These are phyloP conservation scores for Keithomyces neogunnii DNA, from an alignment of 2,329 filamentous ascomycete genomes.

Conservation along the genomic window DNA sequence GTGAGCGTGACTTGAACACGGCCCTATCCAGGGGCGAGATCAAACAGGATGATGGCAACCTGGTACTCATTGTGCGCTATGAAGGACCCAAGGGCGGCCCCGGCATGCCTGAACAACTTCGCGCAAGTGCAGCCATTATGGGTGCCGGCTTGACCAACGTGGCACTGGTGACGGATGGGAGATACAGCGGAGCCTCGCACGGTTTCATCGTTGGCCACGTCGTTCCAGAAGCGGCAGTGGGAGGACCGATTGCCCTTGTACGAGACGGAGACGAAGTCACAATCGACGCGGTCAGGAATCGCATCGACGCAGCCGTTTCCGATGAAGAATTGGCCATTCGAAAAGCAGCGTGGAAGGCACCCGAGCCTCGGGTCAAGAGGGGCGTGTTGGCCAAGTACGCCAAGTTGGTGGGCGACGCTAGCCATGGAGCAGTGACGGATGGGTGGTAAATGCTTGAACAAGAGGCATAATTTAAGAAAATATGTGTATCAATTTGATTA, in stretches of 20 bases:
- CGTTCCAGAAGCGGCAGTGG: conserved; percentile 79
- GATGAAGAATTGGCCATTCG: conserved; percentile 62
- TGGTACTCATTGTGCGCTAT: conserved; percentile 86
- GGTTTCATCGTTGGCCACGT: conserved; percentile 94
- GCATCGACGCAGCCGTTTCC: conserved; percentile 58
- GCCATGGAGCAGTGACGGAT: conserved; percentile 84
- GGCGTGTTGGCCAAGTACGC: conserved; percentile 90
- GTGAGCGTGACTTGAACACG: conserved; percentile 68
- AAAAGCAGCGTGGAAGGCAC: conserved; percentile 59
- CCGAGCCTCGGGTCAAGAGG: conserved; percentile 64
- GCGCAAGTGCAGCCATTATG: conserved; percentile 84
- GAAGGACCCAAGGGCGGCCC: conserved; percentile 90
- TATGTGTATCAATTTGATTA: conserved; percentile 1
- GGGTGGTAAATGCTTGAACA: conserved; percentile 15
- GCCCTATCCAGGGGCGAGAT: conserved; percentile 65
- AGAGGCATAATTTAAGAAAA: background rate
- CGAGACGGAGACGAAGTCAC: conserved; percentile 72
- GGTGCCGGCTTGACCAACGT: conserved; percentile 82
- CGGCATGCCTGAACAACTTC: conserved; percentile 93
- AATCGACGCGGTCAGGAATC: conserved; percentile 77
- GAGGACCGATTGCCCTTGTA: conserved; percentile 81
- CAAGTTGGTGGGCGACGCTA: conserved; percentile 78
- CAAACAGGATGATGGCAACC: conserved; percentile 52
- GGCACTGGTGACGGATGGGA: conserved; percentile 83
- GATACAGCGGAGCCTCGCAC: conserved; percentile 82